Evolutionary conservation across 768 basidiomycete species (phyloP).

Genomic region (Amanita jacksonii): DNA sequence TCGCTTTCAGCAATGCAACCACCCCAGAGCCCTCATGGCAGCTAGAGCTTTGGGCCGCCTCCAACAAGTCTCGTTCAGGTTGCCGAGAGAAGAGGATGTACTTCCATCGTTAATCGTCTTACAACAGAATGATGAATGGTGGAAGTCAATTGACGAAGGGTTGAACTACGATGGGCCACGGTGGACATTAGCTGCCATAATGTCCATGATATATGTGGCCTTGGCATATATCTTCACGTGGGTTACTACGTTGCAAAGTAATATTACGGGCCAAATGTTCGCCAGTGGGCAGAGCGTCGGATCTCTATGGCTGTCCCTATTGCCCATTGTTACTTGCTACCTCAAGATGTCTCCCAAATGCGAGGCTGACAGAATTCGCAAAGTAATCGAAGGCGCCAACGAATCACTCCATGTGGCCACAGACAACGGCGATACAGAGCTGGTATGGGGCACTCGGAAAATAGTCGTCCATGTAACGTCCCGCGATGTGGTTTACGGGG

Average conservation of each 20-base stretch:
- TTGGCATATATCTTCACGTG: conserved; percentile 14
- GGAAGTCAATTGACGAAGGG: conserved; percentile 22
- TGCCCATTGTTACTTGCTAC: conserved; percentile 35
- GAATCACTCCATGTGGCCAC: conserved; percentile 18
- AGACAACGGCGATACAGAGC: not conserved
- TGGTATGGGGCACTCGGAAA: not conserved
- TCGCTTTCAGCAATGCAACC: conserved; percentile 14
- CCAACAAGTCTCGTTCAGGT: conserved; percentile 13
- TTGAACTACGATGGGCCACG: conserved; percentile 24
- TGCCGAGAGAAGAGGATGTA: conserved; percentile 10
- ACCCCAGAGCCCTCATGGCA: conserved; percentile 21
- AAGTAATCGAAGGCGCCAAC: conserved; percentile 23
- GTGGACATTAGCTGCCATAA: conserved; percentile 29
- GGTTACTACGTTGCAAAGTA: too few species aligned
- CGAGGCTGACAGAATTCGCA: conserved; percentile 21
- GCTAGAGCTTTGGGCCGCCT: conserved; percentile 26
- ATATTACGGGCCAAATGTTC: too few species aligned
- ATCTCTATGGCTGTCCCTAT: conserved; percentile 32
- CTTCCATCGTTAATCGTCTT: conserved; percentile 31
- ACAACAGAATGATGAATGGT: conserved; percentile 34
- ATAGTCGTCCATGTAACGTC: not conserved
- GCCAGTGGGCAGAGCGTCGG: too few species aligned
- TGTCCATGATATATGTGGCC: conserved; percentile 35
- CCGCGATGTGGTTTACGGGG: not conserved
- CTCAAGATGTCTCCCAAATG: conserved; percentile 33